Evolutionary conservation across 441 rosid genomes (phyloP).

Genomic region (Adansonia rubrostipa): DNA sequence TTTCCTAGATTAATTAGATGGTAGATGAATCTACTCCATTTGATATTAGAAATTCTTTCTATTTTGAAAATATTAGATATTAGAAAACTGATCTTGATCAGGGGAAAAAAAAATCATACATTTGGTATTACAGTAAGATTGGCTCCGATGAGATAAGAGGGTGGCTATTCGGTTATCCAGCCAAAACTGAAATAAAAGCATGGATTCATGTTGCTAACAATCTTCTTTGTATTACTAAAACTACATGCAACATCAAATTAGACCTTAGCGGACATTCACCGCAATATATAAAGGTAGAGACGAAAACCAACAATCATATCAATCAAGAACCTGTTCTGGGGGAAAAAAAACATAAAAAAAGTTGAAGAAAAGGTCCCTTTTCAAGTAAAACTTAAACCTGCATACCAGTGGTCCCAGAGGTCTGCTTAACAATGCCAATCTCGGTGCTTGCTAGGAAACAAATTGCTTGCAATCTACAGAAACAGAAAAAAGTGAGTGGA

Average conservation of each 20-base stretch:
- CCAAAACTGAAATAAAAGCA: no score
- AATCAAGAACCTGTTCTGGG: neutral
- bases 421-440: neutral
- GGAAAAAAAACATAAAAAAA: neutral
- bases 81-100: slow-evolving; percentile 35
- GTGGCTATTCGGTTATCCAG: no score
- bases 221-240: no score
- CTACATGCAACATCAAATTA: no score
- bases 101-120: neutral
- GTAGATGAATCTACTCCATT: no score
- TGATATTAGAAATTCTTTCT: neutral
- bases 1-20: no score
- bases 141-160: no score
- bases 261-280: no score
- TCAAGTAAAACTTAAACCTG: neutral
- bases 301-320: neutral
- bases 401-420: neutral
- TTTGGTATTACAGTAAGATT: no score
- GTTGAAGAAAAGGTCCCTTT: neutral
- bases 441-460: neutral
- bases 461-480: neutral
- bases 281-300: no score
- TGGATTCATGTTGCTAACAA: no score
- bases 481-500: neutral
- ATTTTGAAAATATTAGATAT: neutral